Conservation (phyloP, 176 grass and related monocot genomes). For the Triticum timopheevii region DNA sequence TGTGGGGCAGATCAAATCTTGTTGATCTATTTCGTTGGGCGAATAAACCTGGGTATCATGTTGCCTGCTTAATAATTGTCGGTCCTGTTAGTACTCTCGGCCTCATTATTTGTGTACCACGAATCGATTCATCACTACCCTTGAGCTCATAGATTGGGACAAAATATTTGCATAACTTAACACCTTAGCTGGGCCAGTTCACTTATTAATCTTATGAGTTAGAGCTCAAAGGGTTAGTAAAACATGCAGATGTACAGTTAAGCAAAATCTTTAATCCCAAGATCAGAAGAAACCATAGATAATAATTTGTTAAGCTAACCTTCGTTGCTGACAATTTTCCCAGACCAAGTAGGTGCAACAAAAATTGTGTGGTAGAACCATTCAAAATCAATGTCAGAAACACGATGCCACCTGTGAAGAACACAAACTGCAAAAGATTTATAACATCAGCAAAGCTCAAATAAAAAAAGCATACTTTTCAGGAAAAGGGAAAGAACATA, state of each 20-base stretch:
- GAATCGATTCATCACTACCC: not conserved
- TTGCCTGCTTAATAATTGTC: not conserved
- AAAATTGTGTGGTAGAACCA: conserved; percentile 89
- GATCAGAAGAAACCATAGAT: not conserved
- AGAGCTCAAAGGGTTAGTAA: not conserved
- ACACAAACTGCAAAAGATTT: conserved; percentile 75
- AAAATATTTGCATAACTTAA: conserved; percentile 1
- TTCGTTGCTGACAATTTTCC: conserved; percentile 71
- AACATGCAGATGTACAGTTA: not conserved
- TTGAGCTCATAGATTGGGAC: not conserved
- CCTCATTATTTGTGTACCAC: not conserved
- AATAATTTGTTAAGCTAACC: conserved; percentile 43
- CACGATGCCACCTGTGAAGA: conserved; percentile 93
- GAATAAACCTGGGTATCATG: not conserved
- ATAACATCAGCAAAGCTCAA: conserved; percentile 29
- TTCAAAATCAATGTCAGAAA: conserved; percentile 91
- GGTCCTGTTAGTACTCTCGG: not conserved
- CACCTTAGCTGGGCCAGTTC: not conserved
- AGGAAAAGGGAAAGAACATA: conserved; percentile 31
- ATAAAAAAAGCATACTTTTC: not conserved
- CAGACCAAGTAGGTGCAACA: conserved; percentile 68
- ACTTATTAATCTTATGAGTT: not conserved
- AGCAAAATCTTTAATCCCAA: not conserved
- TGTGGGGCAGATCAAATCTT: not conserved
- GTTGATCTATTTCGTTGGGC: not conserved